Percentiles rank a stretch among this genome's conserved stretches.
Conservation (phyloP, 192 early-diverging fungal species). For the Paraglomus brasilianum region DNA sequence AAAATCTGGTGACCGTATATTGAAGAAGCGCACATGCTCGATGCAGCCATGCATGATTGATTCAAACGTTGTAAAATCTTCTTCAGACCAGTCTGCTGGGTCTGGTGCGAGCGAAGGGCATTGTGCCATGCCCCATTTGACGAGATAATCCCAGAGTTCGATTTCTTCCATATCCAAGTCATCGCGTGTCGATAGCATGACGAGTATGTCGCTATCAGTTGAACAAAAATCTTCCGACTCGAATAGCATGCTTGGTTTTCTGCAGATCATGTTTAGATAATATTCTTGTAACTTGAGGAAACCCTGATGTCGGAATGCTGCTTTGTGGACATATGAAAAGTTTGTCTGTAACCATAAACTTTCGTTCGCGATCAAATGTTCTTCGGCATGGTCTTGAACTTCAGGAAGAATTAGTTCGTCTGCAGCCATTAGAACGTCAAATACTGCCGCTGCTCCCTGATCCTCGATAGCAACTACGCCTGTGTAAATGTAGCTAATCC, state of each 20-base stretch:
- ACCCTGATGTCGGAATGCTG: not conserved
- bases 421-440: constrained; percentile 2
- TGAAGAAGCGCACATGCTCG: constrained; percentile 7
- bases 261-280: constrained; percentile 16
- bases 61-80: not conserved
- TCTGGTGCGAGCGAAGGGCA: not conserved
- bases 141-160: constrained; percentile 14
- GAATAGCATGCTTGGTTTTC: constrained; percentile 5
- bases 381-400: constrained; percentile 10
- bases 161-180: constrained; percentile 6
- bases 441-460: constrained; percentile 3
- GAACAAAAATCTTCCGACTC: constrained; percentile 11
- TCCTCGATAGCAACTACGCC: constrained; percentile 1
- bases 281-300: constrained; percentile 17
- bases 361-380: constrained; percentile 7
- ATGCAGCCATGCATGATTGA: constrained; percentile 2
- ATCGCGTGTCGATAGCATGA: not conserved
- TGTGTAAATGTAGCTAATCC: constrained; percentile 30
- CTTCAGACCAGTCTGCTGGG: not conserved
- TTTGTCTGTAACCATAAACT: constrained; percentile 3
- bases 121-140: constrained; percentile 12
- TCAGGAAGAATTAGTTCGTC: constrained; percentile 24
- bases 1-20: constrained; percentile 1
- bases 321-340: constrained; percentile 10
- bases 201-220: not conserved